phyloP scores from a whole-genome alignment of 306 rosid genomes.

The Lathyrus tuberosus region DNA sequence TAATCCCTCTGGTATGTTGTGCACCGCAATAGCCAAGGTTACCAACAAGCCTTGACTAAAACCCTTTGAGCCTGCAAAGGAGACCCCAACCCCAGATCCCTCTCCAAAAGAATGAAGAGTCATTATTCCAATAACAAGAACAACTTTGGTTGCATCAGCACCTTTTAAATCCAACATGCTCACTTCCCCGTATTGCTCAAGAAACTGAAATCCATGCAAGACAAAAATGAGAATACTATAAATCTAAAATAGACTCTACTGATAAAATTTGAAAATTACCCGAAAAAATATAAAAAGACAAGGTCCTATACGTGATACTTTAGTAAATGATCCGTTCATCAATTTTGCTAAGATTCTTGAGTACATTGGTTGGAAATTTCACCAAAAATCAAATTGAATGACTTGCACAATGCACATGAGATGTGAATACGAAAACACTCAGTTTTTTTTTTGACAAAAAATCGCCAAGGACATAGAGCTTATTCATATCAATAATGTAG shows the following conservation, averaged over 20 bases:
- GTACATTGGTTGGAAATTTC: neutral
- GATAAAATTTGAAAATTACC: constrained; percentile 27
- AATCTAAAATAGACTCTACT: constrained; percentile 5
- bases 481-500: constrained; percentile 11
- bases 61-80: constrained; percentile 98
- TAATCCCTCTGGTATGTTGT: constrained; percentile 98
- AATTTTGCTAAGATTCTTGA: constrained; percentile 4
- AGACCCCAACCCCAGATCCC: constrained; percentile 99
- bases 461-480: neutral
- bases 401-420: constrained; percentile 6
- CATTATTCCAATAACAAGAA: constrained; percentile 97
- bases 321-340: constrained; percentile 20
- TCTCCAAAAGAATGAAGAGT: constrained; percentile 99
- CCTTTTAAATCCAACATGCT: constrained; percentile 99
- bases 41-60: constrained; percentile 96
- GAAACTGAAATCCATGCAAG: constrained; percentile 74
- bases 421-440: neutral
- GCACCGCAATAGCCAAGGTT: constrained; percentile 97
- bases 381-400: neutral
- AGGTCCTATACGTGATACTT: constrained; percentile 11
- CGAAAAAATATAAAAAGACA: neutral
- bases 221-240: constrained; percentile 33
- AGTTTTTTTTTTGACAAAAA: neutral
- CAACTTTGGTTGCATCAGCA: constrained; percentile 94
- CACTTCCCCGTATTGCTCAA: constrained; percentile 96